Percentiles rank a stretch among this genome's conserved stretches.
phyloP scores from a whole-genome alignment of 805 yeast genomes.

The Wilhelminamyces savonicus region DNA sequence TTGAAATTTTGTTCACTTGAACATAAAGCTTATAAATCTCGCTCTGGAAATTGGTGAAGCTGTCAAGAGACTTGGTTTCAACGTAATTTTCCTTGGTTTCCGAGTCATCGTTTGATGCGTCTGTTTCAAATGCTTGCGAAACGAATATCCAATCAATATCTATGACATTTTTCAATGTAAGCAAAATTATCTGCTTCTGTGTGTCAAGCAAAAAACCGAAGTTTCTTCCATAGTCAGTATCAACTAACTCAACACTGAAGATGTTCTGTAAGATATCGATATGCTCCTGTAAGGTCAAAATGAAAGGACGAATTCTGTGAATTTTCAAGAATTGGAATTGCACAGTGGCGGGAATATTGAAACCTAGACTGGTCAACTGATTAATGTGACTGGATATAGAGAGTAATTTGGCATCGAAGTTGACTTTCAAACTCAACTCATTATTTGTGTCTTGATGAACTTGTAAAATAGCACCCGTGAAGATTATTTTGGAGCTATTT shows the following conservation, averaged over 20 bases:
- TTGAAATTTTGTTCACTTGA: constrained; percentile 12
- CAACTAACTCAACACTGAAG: constrained; percentile 10
- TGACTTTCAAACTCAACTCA: constrained; percentile 34
- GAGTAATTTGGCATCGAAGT: constrained; percentile 43
- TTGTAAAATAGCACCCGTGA: too few relatives aligned
- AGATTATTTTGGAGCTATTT: too few relatives aligned
- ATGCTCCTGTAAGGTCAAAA: constrained; percentile 48
- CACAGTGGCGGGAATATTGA: constrained; percentile 51
- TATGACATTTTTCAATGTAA: constrained; percentile 25
- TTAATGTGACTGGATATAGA: constrained; percentile 48
- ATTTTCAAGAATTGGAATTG: constrained; percentile 42
- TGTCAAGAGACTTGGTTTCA: constrained; percentile 18
- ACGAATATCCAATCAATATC: constrained; percentile 49
- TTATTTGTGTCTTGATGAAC: too few relatives aligned
- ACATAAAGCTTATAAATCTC: constrained; percentile 13
- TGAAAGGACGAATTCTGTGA: constrained; percentile 50
- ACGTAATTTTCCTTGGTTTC: constrained; percentile 22
- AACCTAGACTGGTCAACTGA: constrained; percentile 43
- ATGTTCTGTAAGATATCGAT: constrained; percentile 33
- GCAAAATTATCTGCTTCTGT: constrained; percentile 26
- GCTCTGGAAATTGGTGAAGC: constrained; percentile 17
- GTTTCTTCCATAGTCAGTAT: constrained; percentile 32
- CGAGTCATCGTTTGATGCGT: constrained; percentile 13
- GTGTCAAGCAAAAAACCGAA: constrained; percentile 35
- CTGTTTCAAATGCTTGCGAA: constrained; percentile 43